phyloP scores from a whole-genome alignment of 106 monocot genomes.

The Agapanthus africanus region DNA sequence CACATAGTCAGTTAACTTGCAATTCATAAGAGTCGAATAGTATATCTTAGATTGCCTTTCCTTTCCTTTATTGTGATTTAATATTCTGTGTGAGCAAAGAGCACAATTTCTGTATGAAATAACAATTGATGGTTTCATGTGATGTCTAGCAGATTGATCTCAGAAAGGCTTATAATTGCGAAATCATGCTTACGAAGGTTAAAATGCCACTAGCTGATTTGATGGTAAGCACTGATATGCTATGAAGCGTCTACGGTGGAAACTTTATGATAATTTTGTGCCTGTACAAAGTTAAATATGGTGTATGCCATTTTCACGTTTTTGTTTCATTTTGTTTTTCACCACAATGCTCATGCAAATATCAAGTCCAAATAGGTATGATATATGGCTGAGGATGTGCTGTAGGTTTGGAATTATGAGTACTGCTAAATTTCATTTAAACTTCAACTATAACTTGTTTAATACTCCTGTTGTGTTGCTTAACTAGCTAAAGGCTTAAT shows the following conservation, averaged over 20 bases:
- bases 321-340: neutral
- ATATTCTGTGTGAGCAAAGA: neutral
- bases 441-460: constrained; percentile 5
- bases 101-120: neutral
- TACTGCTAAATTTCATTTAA: constrained; percentile 1
- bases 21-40: neutral
- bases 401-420: neutral
- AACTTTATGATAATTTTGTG: neutral
- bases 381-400: neutral
- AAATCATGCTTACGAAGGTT: constrained; percentile 92
- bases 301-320: neutral
- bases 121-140: constrained; percentile 5
- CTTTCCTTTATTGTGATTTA: neutral
- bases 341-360: neutral
- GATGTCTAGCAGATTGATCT: constrained; percentile 68
- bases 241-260: neutral
- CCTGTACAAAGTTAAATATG: neutral
- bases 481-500: neutral
- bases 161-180: constrained; percentile 82
- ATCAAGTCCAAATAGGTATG: neutral
- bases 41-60: neutral
- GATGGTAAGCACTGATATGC: constrained; percentile 42
- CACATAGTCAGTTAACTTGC: neutral
- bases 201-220: constrained; percentile 93
- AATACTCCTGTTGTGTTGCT: neutral